Evolutionary conservation across 441 rosid species (phyloP), one percentile per base, ranked within the genome.

Genomic region (Pelargonium myrrhifolium): DNA sequence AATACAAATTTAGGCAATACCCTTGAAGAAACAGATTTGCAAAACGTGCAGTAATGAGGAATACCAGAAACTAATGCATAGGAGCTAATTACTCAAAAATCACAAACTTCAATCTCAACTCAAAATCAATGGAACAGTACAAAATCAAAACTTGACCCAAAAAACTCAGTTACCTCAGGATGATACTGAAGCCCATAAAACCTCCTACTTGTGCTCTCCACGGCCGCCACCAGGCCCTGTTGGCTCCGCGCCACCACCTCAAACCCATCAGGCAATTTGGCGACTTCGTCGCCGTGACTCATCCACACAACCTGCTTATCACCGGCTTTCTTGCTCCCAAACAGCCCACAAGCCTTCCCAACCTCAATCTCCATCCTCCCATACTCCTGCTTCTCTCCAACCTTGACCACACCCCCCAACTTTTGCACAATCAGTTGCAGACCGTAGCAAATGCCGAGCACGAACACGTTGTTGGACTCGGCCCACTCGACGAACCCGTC

Each of bases 301-400:
- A 91, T 94, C 97, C 97, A 92, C 68, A 87, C 97, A 10, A 82
- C 81, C 81, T 94, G 90, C 72, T 64, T 82, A 45, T 89, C 85
- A 65, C 94, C 97, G 65, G 66, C 85, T 35, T 55, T 74, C 73
- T 78, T 88, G 12, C 76, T 72, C 69, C 97, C 91, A 68, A 78
- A 89, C 67, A 88, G 65, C 60, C 88, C 92, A 6, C 64, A 65
- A 66, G 66, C 78, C 26, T 74, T 70, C 62, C 72, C 83, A 21
- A 91, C 97, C 68, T 53, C 83, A 76, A 91, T 87, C 83, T 91
- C 96, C 99, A 91, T 94, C 78, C 87, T 82, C 76, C 99, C 97
- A 65, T 92, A 91, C 79, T 91, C 99, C 78, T 87, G 91, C 69
- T 77, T 85, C 66, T 84, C 87, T 56, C 99, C 97, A 35, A 82